Base-by-base conservation (phyloP, 2,329 filamentous ascomycete genomes). In the Nemania diffusa region DNA sequence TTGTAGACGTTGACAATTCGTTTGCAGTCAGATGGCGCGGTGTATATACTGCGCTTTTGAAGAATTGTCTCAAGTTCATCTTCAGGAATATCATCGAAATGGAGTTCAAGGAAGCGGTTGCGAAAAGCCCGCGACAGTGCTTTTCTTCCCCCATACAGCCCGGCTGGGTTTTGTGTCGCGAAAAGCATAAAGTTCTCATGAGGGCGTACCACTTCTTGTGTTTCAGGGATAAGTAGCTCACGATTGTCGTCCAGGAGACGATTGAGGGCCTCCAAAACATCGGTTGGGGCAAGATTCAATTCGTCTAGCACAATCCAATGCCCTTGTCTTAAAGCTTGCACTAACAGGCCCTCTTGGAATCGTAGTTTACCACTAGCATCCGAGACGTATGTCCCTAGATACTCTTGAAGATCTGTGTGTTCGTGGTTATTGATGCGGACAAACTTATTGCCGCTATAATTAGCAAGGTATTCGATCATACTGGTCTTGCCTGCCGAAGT, bases 341-440 rank as follows among this genome's bases (percentile, higher is more conserved):
- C 95, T 6, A 99, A 84, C 3, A 98, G 86, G 60, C 96, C 96
- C 80, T 99, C 97, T 77, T 97, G 94, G 74, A 97, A 99, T 11
- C 86, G 88, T 48, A 99, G 84, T 68, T 92, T 92, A 5, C 97
- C 97, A 76, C 97, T 92, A 0, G 89, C 81, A 26, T 91, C 92
- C 1, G 96, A 97, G 1, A 97, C 84, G 73, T 99, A 99, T 0
- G 94, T 97, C 20, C 96, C 96, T 5, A 99, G 83, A 75, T 99
- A 99, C 77, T 99, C 97, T 79, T 99, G 96, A 42, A 99, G 83
- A 78, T 99, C 96, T 0, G 96, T 99, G 76, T 99, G 96, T 77
- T 99, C 97, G 79, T 99, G 96, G 73, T 99, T 99, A 81, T 99
- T 99, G 84, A 99, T 99, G 67, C 96, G 90, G 50, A 99, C 94